Base-by-base conservation (phyloP, 306 rosid species). In the Lathyrus aphaca region DNA sequence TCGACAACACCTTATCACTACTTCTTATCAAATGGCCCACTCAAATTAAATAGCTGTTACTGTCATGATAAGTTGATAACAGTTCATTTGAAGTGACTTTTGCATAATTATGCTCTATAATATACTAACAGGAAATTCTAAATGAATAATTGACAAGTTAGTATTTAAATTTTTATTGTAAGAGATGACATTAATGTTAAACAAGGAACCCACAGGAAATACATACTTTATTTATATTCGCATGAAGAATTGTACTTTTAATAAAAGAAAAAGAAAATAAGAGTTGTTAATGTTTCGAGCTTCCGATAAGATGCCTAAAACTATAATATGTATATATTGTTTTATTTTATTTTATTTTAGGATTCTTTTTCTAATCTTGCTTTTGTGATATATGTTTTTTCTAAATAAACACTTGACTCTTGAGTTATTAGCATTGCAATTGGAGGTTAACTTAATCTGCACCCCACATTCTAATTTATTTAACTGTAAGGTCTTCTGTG, bases 21-120 rank as follows among this genome's bases (percentile, higher is more conserved):
- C 66, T 56, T 46, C 55, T 45, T 18, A 17, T 51, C 48, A 23
- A 51, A 46, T 78, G 79, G 65, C 75, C 68, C 76, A 29, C 46
- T 39, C 12, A 45, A 71, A 54, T 17, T 35, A 10, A 43, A 44
- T 64, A 68, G 45, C 54, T 59, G 75, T 73, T 78, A 42, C 50
- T 66, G 23, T 68, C 83, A 66, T 27, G n/a, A 53, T 35, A 35
- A 35, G 37, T 32, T 35, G 39, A 35, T 56, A 66, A 71, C 73
- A 18, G 58, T 42, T 57, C 69, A 25, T 38, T 60, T 51, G 53
- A 15, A 51, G 68, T 42, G 77, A 68, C 62, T 3, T 68, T 72
- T 72, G 30, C 25, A 19, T 63, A 19, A 51, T 59, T 73, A 64
- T 48, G 73, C 66, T 63, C 59, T 63, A 27, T 56, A 0, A 45